Base-by-base conservation (phyloP, 1,139 yeast genomes). In the Yamadazyma diospyri region DNA sequence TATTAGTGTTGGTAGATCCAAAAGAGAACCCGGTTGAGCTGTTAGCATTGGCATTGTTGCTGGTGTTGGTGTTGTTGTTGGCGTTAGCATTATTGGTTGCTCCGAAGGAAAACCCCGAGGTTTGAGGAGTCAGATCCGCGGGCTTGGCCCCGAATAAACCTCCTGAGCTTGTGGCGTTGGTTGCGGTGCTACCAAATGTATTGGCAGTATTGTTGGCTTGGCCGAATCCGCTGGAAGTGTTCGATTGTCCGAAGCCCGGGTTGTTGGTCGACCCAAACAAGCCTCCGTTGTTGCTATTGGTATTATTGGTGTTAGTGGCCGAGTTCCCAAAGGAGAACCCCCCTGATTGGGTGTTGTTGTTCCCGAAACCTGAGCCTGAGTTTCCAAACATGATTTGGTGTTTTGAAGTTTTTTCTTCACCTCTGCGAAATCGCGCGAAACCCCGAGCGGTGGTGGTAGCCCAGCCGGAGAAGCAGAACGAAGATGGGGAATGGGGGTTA, bases 261-360 rank as follows among this genome's bases (percentile, higher is more conserved):
- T 19, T 30, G 4, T 25, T 23, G 16, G 18, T 25, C 7, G 32
- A 9, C 8, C 9, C 9, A 9, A 7, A 7, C 8, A 9, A 6
- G 20, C 8, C 9, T 6, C 9, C 9, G 34, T 22, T 24, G n/a
- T 39, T 11, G 25, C 13, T 23, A 7, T 23, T 23, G 26, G 39
- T 23, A 16, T 30, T 23, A 23, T 32, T 24, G 30, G 25, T 7
- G n/a, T n/a, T n/a, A n/a, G n/a, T n/a, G n/a, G n/a, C n/a, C n/a
- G n/a, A n/a, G 25, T 23, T 23, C 9, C 50, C 51, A 39, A 48
- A 45, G 27, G 38, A 30, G 7, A 43, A 48, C 12, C 46, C 47
- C 7, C 44, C 33, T 5, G 43, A 18, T 20, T 26, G 23, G 15
- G 42, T 19, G 9, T 9, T 6, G 10, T 26, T 20, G 3, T 19